Conservation (phyloP, 2,329 filamentous ascomycete species). For the Pseudogymnoascus sp. region DNA sequence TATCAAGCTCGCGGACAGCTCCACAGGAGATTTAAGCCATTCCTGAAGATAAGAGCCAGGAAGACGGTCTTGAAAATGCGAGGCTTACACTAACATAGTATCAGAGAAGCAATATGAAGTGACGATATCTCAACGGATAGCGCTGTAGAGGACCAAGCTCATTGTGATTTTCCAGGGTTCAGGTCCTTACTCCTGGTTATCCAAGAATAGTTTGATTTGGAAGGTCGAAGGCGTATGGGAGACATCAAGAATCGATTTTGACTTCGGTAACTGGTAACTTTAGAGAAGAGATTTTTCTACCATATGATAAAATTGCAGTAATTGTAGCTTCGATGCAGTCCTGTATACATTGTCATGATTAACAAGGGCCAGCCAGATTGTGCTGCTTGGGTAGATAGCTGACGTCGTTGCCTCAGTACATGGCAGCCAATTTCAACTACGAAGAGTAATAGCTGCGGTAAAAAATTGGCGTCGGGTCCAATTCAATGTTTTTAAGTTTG, state of each 20-base stretch:
- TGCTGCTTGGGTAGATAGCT: too few relatives aligned
- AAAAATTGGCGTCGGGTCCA: too few relatives aligned
- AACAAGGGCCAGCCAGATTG: not conserved
- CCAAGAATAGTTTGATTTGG: not conserved
- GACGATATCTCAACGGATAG: not conserved
- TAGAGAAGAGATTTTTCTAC: not conserved
- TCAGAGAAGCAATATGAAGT: not conserved
- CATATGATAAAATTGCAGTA: not conserved
- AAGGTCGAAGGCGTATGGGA: not conserved
- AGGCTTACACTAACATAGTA: not conserved
- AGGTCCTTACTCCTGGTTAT: not conserved
- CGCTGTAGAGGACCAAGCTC: not conserved
- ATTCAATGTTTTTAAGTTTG: too few relatives aligned
- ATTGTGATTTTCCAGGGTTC: not conserved
- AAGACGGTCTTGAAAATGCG: not conserved
- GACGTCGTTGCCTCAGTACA: too few relatives aligned
- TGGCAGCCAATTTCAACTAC: too few relatives aligned
- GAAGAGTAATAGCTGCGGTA: too few relatives aligned
- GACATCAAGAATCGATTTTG: not conserved
- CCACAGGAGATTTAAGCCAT: not conserved
- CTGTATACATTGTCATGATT: not conserved
- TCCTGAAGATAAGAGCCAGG: not conserved
- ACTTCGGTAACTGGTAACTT: not conserved
- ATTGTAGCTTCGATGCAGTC: not conserved
- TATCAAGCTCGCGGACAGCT: not conserved